phyloP scores from a whole-genome alignment of 495 filamentous ascomycete species.

The Hypoxylon fuscum region DNA sequence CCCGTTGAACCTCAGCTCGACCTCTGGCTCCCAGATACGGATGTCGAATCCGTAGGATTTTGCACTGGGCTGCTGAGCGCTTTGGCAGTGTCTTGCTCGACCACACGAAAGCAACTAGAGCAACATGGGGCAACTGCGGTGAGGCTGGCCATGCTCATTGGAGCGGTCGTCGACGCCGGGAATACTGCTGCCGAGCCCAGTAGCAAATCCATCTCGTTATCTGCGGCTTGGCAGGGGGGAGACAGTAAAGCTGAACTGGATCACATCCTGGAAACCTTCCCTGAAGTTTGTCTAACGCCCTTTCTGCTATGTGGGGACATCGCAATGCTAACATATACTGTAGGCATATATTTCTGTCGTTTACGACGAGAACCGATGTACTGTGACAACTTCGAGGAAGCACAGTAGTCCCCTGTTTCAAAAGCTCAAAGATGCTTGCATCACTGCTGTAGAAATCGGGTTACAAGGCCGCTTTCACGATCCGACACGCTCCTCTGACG shows the following conservation, averaged over 20 bases:
- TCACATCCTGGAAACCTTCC: constrained; percentile 35
- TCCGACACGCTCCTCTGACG: background rate
- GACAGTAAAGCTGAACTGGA: constrained; percentile 27
- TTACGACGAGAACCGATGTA: constrained; percentile 51
- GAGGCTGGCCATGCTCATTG: constrained; percentile 53
- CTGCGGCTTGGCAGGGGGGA: constrained; percentile 37
- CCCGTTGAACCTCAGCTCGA: too few relatives aligned
- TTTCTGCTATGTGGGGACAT: too few relatives aligned
- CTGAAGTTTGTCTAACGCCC: constrained; percentile 30
- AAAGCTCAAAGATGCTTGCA: constrained; percentile 46
- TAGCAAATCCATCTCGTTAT: constrained; percentile 34
- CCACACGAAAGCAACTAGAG: constrained; percentile 35
- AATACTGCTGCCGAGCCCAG: constrained; percentile 9
- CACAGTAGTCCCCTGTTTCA: constrained; percentile 28
- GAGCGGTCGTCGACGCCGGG: constrained; percentile 35
- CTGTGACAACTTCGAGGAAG: constrained; percentile 43
- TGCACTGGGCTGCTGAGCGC: constrained; percentile 56
- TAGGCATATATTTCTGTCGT: constrained; percentile 55
- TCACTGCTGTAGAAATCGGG: constrained; percentile 41
- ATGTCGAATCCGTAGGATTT: constrained; percentile 50
- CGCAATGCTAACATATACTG: background rate
- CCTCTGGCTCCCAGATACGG: too few relatives aligned
- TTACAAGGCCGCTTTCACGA: constrained; percentile 51
- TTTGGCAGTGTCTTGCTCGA: constrained; percentile 42
- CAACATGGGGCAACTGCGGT: constrained; percentile 49